A percentile compares a stretch with the other conserved stretches of the same genome.
Evolutionary conservation across 2,329 filamentous ascomycete genomes (phyloP).

Genomic region (Chaetomiaceae sp.): DNA sequence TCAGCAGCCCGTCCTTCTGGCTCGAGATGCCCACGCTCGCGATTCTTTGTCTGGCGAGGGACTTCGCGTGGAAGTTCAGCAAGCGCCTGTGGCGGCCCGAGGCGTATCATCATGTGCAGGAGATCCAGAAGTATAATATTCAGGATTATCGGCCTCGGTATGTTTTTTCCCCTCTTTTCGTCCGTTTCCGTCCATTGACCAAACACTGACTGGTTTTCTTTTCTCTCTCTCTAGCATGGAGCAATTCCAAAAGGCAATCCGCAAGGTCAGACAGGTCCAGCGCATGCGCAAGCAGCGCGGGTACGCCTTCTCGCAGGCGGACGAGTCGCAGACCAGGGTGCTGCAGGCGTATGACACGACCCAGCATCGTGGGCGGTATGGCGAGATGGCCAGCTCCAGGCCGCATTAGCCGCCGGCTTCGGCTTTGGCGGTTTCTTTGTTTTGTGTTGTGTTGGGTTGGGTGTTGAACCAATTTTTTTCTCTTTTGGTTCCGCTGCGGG

Average conservation of each 20-base stretch:
- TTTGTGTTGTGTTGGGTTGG: not conserved
- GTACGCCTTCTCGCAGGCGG: constrained; percentile 96
- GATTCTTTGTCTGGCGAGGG: constrained; percentile 74
- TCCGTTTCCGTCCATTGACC: constrained; percentile 4
- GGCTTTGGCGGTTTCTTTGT: not conserved
- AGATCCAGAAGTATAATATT: constrained; percentile 99
- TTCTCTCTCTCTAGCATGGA: constrained; percentile 66
- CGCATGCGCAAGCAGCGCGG: constrained; percentile 99
- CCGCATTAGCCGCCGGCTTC: constrained; percentile 11
- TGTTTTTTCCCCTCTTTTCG: constrained; percentile 30
- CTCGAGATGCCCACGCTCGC: constrained; percentile 79
- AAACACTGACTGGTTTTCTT: not conserved
- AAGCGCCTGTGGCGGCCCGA: constrained; percentile 97
- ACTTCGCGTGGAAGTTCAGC: constrained; percentile 94
- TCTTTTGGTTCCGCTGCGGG: too few species aligned
- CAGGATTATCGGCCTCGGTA: constrained; percentile 96
- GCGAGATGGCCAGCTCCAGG: constrained; percentile 69
- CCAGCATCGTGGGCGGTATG: constrained; percentile 81
- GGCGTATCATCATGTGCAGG: constrained; percentile 96
- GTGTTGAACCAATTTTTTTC: not conserved
- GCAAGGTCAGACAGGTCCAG: constrained; percentile 96
- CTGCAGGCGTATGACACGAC: constrained; percentile 98
- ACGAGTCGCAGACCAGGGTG: constrained; percentile 91
- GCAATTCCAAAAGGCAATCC: constrained; percentile 98
- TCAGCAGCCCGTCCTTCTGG: constrained; percentile 83